These are phyloP conservation scores for Chlorella sp. DNA, from an alignment of 139 green algal genomes.

Conservation along the genomic window DNA sequence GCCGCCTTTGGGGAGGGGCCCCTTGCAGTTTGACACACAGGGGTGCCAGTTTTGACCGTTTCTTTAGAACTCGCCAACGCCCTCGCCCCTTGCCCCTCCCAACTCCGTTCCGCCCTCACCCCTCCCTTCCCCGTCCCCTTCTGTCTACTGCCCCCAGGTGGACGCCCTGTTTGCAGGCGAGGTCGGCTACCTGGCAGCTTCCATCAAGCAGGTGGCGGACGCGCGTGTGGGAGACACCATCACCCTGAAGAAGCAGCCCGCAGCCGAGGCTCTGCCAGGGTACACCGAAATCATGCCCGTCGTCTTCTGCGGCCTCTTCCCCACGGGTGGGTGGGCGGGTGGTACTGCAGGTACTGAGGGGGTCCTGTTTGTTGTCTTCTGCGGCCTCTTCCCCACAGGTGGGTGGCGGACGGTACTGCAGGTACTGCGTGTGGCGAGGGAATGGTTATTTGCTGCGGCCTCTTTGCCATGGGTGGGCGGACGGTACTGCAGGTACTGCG, in stretches of 20 bases:
- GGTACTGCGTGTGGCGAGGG: no score
- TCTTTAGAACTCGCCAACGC: background rate
- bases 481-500: constrained; percentile 30
- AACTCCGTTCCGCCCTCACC: background rate
- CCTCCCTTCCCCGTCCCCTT: background rate
- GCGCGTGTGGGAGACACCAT: constrained; percentile 98
- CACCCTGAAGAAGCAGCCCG: constrained; percentile 70
- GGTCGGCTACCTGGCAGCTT: constrained; percentile 92
- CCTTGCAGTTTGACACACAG: constrained; percentile 92
- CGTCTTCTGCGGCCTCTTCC: constrained; percentile 99
- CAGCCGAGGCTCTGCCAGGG: constrained; percentile 57
- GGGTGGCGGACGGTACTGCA: no score
- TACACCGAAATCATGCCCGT: constrained; percentile 94
- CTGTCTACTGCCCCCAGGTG: constrained; percentile 61
- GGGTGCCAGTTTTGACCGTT: constrained; percentile 91
- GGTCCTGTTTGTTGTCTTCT: constrained; percentile 97
- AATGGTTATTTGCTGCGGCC: constrained; percentile 98
- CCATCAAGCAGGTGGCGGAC: constrained; percentile 93
- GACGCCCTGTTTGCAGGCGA: constrained; percentile 89
- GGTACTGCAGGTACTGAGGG: constrained; percentile 41
- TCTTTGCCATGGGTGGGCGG: constrained; percentile 82
- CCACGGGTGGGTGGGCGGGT: constrained; percentile 59
- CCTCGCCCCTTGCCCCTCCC: background rate
- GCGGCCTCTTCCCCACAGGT: constrained; percentile 93
- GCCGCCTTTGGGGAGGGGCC: no score